Evolutionary conservation across 2,329 filamentous ascomycete genomes (phyloP).

Genomic region (Gnomoniopsis sp.): DNA sequence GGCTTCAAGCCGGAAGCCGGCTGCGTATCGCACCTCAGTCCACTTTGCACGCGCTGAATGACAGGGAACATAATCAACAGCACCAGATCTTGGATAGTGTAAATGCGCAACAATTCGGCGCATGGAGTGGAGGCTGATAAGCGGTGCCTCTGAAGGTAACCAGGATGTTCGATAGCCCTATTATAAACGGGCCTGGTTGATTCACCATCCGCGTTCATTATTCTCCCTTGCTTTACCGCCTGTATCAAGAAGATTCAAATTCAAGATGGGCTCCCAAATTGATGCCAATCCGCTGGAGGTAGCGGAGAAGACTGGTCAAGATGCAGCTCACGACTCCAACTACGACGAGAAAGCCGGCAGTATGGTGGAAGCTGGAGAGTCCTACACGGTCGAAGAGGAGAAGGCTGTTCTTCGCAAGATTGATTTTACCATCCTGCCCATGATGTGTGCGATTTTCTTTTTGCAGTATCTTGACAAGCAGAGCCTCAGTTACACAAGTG

Average conservation of each 20-base stretch:
- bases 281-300: not conserved
- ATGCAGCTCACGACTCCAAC: not conserved
- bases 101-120: too few relatives aligned
- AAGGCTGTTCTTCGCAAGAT: conserved; percentile 28
- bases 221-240: too few relatives aligned
- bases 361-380: conserved; percentile 17
- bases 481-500: conserved; percentile 43
- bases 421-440: conserved; percentile 28
- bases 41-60: too few relatives aligned
- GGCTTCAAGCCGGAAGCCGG: too few relatives aligned
- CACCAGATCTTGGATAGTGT: too few relatives aligned
- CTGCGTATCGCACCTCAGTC: too few relatives aligned
- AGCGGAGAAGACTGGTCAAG: not conserved
- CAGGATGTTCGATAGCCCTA: too few relatives aligned
- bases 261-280: not conserved
- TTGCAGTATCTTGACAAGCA: conserved; percentile 47
- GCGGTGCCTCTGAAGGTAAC: too few relatives aligned
- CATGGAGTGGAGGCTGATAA: too few relatives aligned
- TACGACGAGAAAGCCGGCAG: conserved; percentile 19
- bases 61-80: too few relatives aligned
- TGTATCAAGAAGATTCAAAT: not conserved
- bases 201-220: not conserved
- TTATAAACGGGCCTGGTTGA: too few relatives aligned
- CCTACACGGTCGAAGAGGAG: conserved; percentile 30
- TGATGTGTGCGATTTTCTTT: conserved; percentile 41